Conservation (phyloP, 2,329 filamentous ascomycete genomes). For the Xylariaceae sp. region DNA sequence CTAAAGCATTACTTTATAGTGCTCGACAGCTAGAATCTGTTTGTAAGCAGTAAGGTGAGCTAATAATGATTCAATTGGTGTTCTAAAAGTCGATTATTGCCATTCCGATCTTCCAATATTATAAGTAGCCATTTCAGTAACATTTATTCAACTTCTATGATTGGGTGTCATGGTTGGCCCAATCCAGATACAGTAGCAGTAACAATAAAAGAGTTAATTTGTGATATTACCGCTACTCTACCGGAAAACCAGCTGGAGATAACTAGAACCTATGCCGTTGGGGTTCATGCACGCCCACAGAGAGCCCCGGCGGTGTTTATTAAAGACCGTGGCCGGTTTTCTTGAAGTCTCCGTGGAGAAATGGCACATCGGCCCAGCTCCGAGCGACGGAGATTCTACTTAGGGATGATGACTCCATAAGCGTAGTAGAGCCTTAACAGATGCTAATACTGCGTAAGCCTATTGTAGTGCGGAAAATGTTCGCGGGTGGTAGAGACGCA, state of each 20-base stretch:
- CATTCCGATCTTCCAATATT: background rate
- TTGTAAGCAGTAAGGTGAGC: background rate
- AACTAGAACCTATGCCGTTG: too few species aligned
- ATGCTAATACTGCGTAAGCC: background rate
- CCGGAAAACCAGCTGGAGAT: too few species aligned
- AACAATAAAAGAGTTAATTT: too few species aligned
- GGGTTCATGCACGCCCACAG: too few species aligned
- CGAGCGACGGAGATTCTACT: slow-evolving; percentile 21
- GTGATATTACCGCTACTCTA: too few species aligned
- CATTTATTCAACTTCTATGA: too few species aligned
- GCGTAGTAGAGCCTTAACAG: background rate
- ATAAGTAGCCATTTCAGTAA: background rate
- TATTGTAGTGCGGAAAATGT: background rate
- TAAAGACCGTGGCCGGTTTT: background rate
- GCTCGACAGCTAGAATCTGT: too few species aligned
- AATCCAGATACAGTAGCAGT: too few species aligned
- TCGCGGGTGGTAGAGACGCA: background rate
- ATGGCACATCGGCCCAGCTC: slow-evolving; percentile 2
- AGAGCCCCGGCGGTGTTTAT: slow-evolving; percentile 3
- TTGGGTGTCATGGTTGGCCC: too few species aligned
- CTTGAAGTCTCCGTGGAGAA: slow-evolving; percentile 3
- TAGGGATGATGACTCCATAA: background rate
- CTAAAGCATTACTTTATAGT: too few species aligned
- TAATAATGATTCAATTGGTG: background rate
- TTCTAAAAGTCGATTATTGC: too few species aligned